Evolutionary conservation across 495 filamentous ascomycete genomes (phyloP), one percentile per base, ranked within the genome.

Genomic region (Aspergillus sclerotiicarbonarius): DNA sequence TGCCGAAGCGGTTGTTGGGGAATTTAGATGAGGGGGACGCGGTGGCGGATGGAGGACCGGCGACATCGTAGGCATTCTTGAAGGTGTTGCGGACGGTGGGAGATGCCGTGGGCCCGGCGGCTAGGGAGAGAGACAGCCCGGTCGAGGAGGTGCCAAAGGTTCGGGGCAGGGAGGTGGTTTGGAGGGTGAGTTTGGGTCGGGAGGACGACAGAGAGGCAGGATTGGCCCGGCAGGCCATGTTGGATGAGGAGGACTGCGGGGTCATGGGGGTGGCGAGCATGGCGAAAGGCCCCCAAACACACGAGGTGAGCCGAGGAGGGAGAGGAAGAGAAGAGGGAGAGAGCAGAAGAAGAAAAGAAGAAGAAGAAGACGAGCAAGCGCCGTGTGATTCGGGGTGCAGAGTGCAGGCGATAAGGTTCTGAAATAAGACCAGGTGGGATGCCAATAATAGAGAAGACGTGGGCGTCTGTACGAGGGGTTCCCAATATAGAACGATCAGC

Each of bases 21-120:
- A 67, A 64, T 52, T 58, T 72, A 10, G 64, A 66, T 12, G 59
- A 52, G 21, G 67, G 62, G 3, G 78, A 76, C 49, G 60, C 65
- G 13, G 83, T 82, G 7, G 86, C 83, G 33, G 88, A 86, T 49
- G 83, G 78, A 49, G 87, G 83, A 15, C 84, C 85, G n/a, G 81
- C 74, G 32, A 81, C 81, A 30, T 88, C 85, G 67, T 91, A 91
- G 55, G 85, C 84, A 69, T 95, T 94, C 32, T 84, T 85, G 62
- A 91, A 87, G 35, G 90, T 95, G 68, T 93, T 95, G 69, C 89
- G 88, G 20, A 85, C 74, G 5, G 90, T 94, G 6, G 90, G 89
- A 8, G 90, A 92, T 9, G 79, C 77, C 31, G 82, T 82, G 16
- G 87, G 76, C 41, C 87, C 80, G 2, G 85, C 70, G 33, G 85